Evolutionary conservation across 306 rosid genomes (phyloP).

Genomic region (Cicer arietinum): DNA sequence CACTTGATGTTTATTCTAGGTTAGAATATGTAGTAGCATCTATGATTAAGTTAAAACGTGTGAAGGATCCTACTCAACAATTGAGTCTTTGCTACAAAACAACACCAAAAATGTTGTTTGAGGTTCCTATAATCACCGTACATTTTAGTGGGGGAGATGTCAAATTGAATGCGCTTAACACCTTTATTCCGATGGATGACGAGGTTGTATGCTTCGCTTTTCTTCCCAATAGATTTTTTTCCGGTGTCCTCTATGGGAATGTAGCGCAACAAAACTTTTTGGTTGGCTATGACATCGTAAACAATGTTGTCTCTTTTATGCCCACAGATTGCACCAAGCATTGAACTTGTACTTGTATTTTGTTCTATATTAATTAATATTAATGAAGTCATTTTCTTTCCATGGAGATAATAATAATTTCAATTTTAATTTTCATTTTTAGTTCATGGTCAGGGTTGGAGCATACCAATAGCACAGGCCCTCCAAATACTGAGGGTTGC

Average conservation of each 20-base stretch:
- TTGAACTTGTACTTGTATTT: not conserved
- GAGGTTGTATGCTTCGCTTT: conserved; percentile 58
- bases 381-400: too few relatives aligned
- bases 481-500: too few relatives aligned
- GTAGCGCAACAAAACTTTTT: not conserved
- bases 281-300: not conserved
- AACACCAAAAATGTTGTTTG: too few relatives aligned
- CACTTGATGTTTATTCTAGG: conserved; percentile 26
- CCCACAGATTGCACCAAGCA: not conserved
- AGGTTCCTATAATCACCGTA: conserved; percentile 29
- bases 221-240: too few relatives aligned
- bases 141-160: conserved; percentile 55
- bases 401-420: too few relatives aligned
- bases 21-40: conserved; percentile 37
- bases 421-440: too few relatives aligned
- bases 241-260: not conserved
- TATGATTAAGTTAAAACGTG: not conserved
- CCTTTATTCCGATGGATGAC: not conserved
- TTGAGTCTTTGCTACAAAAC: conserved; percentile 47
- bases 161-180: conserved; percentile 1
- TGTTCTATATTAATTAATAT: too few relatives aligned
- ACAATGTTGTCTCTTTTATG: not conserved
- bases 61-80: not conserved
- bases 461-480: too few relatives aligned
- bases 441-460: too few relatives aligned